Base-by-base conservation (phyloP, 2,329 filamentous ascomycete species). In the Achaetomium macrosporum region DNA sequence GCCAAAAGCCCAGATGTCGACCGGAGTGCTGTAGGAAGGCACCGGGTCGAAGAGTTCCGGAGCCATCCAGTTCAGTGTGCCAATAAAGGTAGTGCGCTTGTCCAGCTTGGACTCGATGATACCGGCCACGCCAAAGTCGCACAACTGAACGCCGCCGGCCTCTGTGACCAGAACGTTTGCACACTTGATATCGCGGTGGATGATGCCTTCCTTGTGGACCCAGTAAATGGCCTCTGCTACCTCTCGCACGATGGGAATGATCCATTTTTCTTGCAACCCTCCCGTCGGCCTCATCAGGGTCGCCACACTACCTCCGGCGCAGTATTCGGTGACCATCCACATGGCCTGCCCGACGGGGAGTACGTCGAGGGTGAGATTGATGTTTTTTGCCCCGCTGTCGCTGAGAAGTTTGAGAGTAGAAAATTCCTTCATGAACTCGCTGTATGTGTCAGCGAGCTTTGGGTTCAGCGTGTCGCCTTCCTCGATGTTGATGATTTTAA, bases 301-400 rank as follows among this genome's bases (percentile, higher is more conserved):
- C 59, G 80, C 85, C 66, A 95, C 85, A 66, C 88, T 93, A 45
- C 89, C 89, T 57, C 89, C 89, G 6, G 86, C 87, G 62, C 88
- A 91, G 68, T 91, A 90, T 70, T 93, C 88, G 54, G 87, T 91
- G 51, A 93, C 82, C 73, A 93, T 88, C 89, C 89, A 95, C 72
- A 95, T 84, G 55, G 88, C 82, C 61, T 87, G 84, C 40, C 87
- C 86, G 36, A 92, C 82, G 9, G 87, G 83, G 17, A 91, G 76
- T 5, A 87, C 87, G 59, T 91, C 88, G 61, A 91, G 84, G 47
- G 92, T 85, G 61, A 84, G 79, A 66, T 92, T 93, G 70, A 95
- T 84, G 64, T 92, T 92, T 60, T 81, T 79, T 16, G 88, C 88
- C 44, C 83, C 85, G 59, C 79, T 86, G 59, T 88, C 84, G 63